Base-by-base conservation (phyloP, 352 stramenopile genomes). In the Phytophthora citricola region DNA sequence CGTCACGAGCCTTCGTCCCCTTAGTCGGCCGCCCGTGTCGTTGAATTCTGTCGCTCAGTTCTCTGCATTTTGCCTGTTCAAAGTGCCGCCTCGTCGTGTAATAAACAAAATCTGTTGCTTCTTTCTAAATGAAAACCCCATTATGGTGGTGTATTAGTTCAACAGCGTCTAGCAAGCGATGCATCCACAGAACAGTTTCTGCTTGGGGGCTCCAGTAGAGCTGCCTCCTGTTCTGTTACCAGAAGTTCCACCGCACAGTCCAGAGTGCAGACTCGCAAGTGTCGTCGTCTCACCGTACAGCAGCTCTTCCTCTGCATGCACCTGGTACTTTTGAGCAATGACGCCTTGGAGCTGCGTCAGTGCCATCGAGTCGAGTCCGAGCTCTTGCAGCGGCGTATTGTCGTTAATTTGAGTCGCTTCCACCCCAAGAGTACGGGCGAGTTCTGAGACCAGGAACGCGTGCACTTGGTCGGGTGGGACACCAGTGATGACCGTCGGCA, bases 341-440 rank as follows among this genome's bases (percentile, higher is more conserved):
- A 98, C 85, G 9, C 97, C 97, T 75, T 98, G 97, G 15, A 99
- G 90, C 73, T 99, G 97, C 38, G 94, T 97, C 27, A 99, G 67
- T 7, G 76, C 92, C 69, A 99, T 92, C 54, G 92, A 98, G 65
- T 99, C 96, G 69, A 99, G 91, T 1, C 90, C 90, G 44, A 86
- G 56, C 68, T 93, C 71, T 44, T 93, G 83, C 50, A 93, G 67
- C n/a, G 85, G 81, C 39, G 69, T 79, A 46, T 75, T 81, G 3
- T 77, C 55, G 11, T 84, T 76, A 26, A 93, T 79, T 39, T 79
- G 58, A n/a, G 56, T 38, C 22, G 73, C 64, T 20, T 91, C 75
- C 14, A 85, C 79, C 22, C 82, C 83, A 3, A 93, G 69, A 15
- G 88, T 61, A 38, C 81, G 78, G 8, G 85, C 87, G 7, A 94